These are phyloP conservation scores for Kernera saxatilis DNA, from an alignment of 345 rosid genomes.

Conservation along the genomic window DNA sequence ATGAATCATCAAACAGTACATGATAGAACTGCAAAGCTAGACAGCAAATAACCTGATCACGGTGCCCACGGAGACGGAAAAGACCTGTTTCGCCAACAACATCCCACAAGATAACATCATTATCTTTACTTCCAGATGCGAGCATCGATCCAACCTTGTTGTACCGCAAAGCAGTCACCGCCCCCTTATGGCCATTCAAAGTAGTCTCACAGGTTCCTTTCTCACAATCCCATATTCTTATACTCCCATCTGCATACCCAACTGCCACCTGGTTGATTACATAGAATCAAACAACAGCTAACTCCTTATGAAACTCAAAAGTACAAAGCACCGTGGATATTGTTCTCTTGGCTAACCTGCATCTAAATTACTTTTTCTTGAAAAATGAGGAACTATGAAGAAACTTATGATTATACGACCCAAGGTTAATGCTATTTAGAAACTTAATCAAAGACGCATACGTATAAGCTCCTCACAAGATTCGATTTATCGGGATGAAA, in stretches of 20 bases:
- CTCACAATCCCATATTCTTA: constrained; percentile 83
- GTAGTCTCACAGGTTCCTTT: constrained; percentile 73
- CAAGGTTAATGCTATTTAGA: too few species aligned
- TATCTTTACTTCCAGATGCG: constrained; percentile 96
- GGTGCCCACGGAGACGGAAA: constrained; percentile 84
- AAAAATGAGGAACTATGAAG: too few species aligned
- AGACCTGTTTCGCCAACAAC: constrained; percentile 81
- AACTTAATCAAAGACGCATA: too few species aligned
- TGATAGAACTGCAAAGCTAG: neutral
- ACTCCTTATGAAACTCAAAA: too few species aligned
- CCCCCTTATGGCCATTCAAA: constrained; percentile 82
- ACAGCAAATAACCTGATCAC: constrained; percentile 82
- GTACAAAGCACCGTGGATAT: too few species aligned
- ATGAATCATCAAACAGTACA: constrained; percentile 5
- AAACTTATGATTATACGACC: too few species aligned
- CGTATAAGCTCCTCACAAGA: too few species aligned
- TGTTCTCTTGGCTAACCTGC: too few species aligned
- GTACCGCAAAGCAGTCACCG: constrained; percentile 64
- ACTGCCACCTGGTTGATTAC: constrained; percentile 39
- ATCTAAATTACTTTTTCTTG: too few species aligned
- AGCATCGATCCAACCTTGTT: constrained; percentile 66
- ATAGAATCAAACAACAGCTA: neutral
- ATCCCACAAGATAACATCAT: constrained; percentile 90
- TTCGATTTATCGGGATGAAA: too few species aligned
- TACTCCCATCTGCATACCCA: constrained; percentile 84